Evolutionary conservation across 352 stramenopile genomes (phyloP).

Genomic region (Phytophthora capsici): DNA sequence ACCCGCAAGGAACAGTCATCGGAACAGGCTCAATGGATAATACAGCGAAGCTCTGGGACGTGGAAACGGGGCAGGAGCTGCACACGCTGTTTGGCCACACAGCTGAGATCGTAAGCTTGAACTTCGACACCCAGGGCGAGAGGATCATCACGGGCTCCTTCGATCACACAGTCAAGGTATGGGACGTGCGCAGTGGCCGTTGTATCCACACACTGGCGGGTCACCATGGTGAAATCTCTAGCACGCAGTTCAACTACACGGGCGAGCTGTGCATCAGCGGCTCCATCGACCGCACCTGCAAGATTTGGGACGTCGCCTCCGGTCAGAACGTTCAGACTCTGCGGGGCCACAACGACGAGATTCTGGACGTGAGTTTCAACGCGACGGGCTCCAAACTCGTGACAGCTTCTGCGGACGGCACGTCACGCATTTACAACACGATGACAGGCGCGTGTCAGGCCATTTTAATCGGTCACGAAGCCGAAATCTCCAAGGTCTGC

Average conservation of each 20-base stretch:
- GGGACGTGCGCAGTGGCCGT: constrained; percentile 81
- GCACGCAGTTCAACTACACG: constrained; percentile 95
- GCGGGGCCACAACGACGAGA: constrained; percentile 95
- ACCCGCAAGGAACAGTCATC: constrained; percentile 92
- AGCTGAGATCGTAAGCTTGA: constrained; percentile 94
- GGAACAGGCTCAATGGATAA: constrained; percentile 94
- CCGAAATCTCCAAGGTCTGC: constrained; percentile 95
- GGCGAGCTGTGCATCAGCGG: constrained; percentile 92
- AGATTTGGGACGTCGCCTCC: constrained; percentile 93
- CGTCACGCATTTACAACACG: constrained; percentile 95
- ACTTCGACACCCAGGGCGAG: constrained; percentile 94
- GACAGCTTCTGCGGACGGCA: constrained; percentile 93
- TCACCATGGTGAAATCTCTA: constrained; percentile 96
- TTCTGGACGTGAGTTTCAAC: constrained; percentile 96
- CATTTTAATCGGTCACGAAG: constrained; percentile 95
- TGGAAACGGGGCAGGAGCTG: constrained; percentile 94
- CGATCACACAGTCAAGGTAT: constrained; percentile 95
- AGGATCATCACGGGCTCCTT: constrained; percentile 96
- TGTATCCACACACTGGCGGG: constrained; percentile 94
- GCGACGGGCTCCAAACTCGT: constrained; percentile 94
- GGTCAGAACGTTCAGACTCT: constrained; percentile 94
- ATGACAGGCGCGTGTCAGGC: constrained; percentile 95
- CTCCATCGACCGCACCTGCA: constrained; percentile 95
- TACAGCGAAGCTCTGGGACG: constrained; percentile 95
- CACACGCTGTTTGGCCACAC: constrained; percentile 95